Evolutionary conservation across 306 rosid genomes (phyloP), one percentile per base, ranked within the genome.

Genomic region (Canavalia gladiata): DNA sequence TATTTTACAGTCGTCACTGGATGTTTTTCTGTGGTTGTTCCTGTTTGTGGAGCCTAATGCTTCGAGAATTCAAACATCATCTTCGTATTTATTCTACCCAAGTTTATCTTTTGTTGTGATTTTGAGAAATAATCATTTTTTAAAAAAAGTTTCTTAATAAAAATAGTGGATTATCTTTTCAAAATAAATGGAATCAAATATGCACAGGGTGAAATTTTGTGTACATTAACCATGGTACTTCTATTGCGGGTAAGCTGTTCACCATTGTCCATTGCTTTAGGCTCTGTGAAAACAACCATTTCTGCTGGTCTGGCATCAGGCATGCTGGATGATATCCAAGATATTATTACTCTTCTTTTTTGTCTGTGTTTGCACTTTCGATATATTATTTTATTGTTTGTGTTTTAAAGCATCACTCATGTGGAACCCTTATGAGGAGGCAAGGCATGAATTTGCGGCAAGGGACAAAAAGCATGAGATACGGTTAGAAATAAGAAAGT

Each of bases 381-480:
- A 69, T 69, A 37, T 33, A 82, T 80, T 90, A 87, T 89, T 87
- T 66, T 86, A 90, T 84, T 84, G 66, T 77, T 85, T 82, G 58
- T 18, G 66, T 78, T 81, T 75, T 67, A 80, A 81, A 79, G 83
- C 89, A 82, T 74, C 71, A 72, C 88, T 88, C 78, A 80, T 64
- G 78, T 85, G 90, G 96, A 88, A 87, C 89, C 95, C 92, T 86
- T 55, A 55, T 34, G 72, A 89, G 91, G 92, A 86, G 94, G 91
- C 94, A 91, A 87, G 86, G 90, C 97, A 90, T 91, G 94, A 91
- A 89, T 86, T 89, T 88, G 91, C 89, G 91, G 97, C 88, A 60
- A 84, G 87, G 88, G 95, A 91, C 97, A 87, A 91, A 90, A 91
- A 86, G 91, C 92, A 88, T 77, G 95, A 84, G 95, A 88, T 85